These are phyloP conservation scores for Plasmodium knowlesi DNA, from an alignment of 169 alveolate genomes.

Conservation along the genomic window DNA sequence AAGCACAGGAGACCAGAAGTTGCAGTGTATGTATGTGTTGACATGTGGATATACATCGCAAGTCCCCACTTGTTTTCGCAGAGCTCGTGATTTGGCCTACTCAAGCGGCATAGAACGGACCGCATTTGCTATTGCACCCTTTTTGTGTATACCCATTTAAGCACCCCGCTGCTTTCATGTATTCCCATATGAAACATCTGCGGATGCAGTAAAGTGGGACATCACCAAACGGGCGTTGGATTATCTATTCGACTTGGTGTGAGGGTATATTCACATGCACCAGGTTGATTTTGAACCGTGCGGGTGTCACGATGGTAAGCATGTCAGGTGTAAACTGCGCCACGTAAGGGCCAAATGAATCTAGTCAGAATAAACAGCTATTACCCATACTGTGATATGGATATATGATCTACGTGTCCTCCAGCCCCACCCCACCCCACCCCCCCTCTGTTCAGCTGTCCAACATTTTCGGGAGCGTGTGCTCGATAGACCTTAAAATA, in stretches of 20 bases:
- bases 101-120: neutral
- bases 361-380: neutral
- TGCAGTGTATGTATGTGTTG: neutral
- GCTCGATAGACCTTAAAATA: constrained; percentile 82
- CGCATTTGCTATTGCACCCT: too few species aligned
- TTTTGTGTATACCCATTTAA: too few species aligned
- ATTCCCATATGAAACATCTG: neutral
- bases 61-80: neutral
- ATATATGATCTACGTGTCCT: neutral
- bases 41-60: neutral
- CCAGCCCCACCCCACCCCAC: too few species aligned
- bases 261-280: neutral
- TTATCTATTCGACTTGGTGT: neutral
- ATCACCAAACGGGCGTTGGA: neutral
- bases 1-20: neutral
- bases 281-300: neutral
- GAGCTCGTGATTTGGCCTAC: neutral
- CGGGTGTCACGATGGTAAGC: neutral
- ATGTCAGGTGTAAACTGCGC: neutral
- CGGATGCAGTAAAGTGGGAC: neutral
- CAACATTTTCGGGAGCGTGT: constrained; percentile 84
- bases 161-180: neutral
- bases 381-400: neutral
- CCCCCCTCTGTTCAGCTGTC: constrained; percentile 80
- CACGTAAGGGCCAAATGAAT: neutral